A percentile compares a stretch with the other conserved stretches of the same genome.
phyloP scores from a whole-genome alignment of 2,329 filamentous ascomycete genomes.

The Seiridium unicorne region DNA sequence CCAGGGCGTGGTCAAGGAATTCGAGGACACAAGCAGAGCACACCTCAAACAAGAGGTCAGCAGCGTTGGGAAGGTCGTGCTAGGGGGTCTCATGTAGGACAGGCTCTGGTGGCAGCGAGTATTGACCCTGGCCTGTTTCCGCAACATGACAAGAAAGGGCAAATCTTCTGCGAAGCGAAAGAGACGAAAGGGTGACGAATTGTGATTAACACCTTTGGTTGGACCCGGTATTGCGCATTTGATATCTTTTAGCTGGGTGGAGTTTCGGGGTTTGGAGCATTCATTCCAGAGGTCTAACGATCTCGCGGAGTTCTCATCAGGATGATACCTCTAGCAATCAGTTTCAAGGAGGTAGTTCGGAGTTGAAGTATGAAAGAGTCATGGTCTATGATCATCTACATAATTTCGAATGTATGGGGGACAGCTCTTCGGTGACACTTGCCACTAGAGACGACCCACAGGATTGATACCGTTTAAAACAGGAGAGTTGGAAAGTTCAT shows the following conservation, averaged over 20 bases:
- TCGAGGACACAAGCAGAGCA: conserved; percentile 80
- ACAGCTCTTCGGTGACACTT: background rate
- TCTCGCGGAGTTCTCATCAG: no score
- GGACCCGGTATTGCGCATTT: no score
- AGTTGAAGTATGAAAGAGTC: no score
- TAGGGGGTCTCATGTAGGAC: conserved; percentile 74
- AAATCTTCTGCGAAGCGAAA: background rate
- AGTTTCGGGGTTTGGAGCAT: background rate
- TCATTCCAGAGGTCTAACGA: background rate
- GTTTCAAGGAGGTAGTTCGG: no score
- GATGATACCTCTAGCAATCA: no score
- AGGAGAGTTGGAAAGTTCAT: conserved; percentile 29
- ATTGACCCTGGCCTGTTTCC: no score
- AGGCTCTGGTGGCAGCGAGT: no score
- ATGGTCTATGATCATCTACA: no score
- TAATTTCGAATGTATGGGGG: background rate
- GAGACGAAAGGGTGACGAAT: background rate
- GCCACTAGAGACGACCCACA: background rate
- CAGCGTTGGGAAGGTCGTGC: conserved; percentile 82
- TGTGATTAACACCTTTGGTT: background rate
- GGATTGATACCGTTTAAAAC: background rate
- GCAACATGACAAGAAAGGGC: no score
- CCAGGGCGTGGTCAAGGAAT: conserved; percentile 83
- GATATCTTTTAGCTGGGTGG: no score
- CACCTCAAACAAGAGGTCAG: conserved; percentile 79